Base-by-base conservation (phyloP, 2,329 filamentous ascomycete species). In the Penicillium olsonii region DNA sequence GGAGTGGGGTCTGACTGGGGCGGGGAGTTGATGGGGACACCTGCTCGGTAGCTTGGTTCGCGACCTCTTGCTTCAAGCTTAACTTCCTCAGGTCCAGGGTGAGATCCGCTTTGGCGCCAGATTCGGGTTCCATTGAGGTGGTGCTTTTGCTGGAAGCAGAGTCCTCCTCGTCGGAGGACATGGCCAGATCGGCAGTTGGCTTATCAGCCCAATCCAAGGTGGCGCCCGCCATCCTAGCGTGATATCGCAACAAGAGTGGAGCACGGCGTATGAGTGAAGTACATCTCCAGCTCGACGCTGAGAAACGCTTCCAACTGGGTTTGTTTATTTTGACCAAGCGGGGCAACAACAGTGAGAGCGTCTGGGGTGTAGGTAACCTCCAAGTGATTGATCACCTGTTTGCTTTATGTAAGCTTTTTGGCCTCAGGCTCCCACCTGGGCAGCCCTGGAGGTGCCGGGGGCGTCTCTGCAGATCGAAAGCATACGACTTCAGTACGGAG, bases 121-220 rank as follows among this genome's bases (percentile, higher is more conserved):
- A 45, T 24, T 64, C 58, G 8, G 39, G 38, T n/a, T 52, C 57
- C 27, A 42, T 46, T 2, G 61, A 63, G 7, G 59, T 39, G 14
- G 59, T 64, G 45, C 60, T 67, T 37, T 60, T 58, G 37, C 57
- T 66, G 2, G 65, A 64, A 26, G 60, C 50, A 31, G 63, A 59
- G 27, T 61, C 63, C 24, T 68, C 64, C 20, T 67, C 67, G 37
- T 68, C 67, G 7, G 64, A 66, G 11, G 61, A 57, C 42, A 53
- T 45, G 17, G 44, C 57, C 14, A 56, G 41, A 47, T 66, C 61
- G 42, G 62, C 55, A 46, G 48, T 56, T 27, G 59, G 49, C 43
- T 54, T 57, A 47, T 58, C 56, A 51, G 60, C 58, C 37, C 59
- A 48, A 55, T 57, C 59, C 37, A 59, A 50, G 48, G 57, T 57